Conservation (phyloP, 2,329 filamentous ascomycete species). For the Aspergillus udagawae region DNA sequence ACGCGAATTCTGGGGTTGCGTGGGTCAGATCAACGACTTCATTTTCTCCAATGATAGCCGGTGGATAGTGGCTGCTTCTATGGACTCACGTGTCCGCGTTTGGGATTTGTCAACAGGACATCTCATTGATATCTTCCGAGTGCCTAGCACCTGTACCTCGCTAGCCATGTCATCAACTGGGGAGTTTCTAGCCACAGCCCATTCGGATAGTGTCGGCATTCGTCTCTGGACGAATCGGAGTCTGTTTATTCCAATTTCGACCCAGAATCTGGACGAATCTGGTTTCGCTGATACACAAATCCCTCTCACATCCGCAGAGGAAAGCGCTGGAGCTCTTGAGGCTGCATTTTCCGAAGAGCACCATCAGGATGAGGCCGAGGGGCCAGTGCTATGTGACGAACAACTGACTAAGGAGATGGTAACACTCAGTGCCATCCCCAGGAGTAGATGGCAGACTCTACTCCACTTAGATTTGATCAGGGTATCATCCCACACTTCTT, state of each 20-base stretch:
- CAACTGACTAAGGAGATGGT: constrained; percentile 80
- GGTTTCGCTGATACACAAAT: constrained; percentile 63
- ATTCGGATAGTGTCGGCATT: constrained; percentile 79
- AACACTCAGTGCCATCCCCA: constrained; percentile 84
- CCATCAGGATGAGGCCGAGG: constrained; percentile 45
- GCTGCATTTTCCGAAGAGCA: constrained; percentile 64
- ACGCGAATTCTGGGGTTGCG: constrained; percentile 84
- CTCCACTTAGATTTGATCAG: constrained; percentile 86
- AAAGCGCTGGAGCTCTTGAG: constrained; percentile 69
- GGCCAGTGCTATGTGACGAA: constrained; percentile 59
- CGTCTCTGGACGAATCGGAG: constrained; percentile 94
- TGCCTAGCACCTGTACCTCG: constrained; percentile 74
- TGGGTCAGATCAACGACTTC: constrained; percentile 70
- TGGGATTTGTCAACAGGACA: constrained; percentile 97
- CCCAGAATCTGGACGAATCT: constrained; percentile 74
- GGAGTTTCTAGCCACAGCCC: constrained; percentile 88
- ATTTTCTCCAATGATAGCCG: constrained; percentile 89
- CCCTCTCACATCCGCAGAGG: constrained; percentile 79
- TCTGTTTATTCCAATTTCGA: constrained; percentile 83
- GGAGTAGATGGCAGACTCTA: constrained; percentile 89
- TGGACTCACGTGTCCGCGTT: constrained; percentile 73
- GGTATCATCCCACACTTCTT: constrained; percentile 21
- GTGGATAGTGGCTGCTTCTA: constrained; percentile 86
- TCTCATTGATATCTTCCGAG: constrained; percentile 84
- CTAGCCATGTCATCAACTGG: constrained; percentile 85